A percentile compares a stretch with the other conserved stretches of the same genome.
Conservation (phyloP, 164 flowering plant genomes). For the Amborella trichopoda region DNA sequence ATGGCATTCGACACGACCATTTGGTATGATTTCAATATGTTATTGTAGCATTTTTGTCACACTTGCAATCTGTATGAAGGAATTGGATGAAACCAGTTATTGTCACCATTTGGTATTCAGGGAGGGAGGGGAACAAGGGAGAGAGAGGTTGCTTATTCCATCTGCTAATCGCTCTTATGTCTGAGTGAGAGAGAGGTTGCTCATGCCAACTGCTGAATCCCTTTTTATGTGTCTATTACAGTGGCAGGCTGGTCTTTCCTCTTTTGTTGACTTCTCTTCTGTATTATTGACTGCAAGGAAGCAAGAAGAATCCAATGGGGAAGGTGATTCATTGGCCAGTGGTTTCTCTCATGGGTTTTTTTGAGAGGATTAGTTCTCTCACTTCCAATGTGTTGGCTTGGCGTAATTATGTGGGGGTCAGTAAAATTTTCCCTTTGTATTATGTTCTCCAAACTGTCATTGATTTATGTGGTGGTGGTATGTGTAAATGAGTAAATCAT, state of each 20-base stretch:
- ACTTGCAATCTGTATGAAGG: slow-evolving; percentile 37
- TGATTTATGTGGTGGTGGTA: too few relatives aligned
- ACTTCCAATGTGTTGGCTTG: slow-evolving; percentile 50
- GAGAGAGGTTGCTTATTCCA: too few relatives aligned
- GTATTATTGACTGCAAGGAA: slow-evolving; percentile 58
- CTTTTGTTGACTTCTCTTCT: slow-evolving; percentile 65
- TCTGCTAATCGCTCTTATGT: too few relatives aligned
- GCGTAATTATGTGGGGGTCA: slow-evolving; percentile 82
- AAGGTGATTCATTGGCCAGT: slow-evolving; percentile 12
- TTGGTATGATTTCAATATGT: slow-evolving; percentile 25
- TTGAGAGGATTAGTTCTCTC: too few relatives aligned
- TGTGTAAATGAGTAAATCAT: too few relatives aligned
- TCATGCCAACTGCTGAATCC: slow-evolving; percentile 37
- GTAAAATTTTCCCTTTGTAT: slow-evolving; percentile 14
- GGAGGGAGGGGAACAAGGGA: too few relatives aligned
- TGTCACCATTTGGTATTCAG: too few relatives aligned
- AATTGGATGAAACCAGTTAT: background rate
- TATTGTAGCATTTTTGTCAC: slow-evolving; percentile 14
- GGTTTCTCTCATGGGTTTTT: too few relatives aligned
- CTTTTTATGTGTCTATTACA: slow-evolving; percentile 63
- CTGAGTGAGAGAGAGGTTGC: too few relatives aligned
- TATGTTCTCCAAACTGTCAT: too few relatives aligned
- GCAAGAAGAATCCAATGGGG: slow-evolving; percentile 14
- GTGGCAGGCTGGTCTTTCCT: slow-evolving; percentile 82
- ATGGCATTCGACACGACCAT: slow-evolving; percentile 72